Evolutionary conservation across 1,139 yeast species (phyloP), one percentile per base, ranked within the genome.

Genomic region (Cylindricascospora bacillispora): DNA sequence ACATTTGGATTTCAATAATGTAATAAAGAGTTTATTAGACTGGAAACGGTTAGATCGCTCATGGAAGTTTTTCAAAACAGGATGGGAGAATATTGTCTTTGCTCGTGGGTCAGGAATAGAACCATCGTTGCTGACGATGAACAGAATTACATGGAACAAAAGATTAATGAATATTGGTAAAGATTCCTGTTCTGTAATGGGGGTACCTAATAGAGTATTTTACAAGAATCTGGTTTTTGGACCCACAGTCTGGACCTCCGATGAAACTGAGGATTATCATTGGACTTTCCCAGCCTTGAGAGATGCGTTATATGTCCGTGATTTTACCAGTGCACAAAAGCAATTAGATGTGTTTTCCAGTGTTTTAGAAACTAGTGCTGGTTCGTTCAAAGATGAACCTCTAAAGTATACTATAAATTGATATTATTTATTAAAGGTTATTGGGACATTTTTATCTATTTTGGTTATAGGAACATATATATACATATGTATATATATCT

Each of bases 111-210:
- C 59, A 51, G 60, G 61, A 1, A 48, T 67, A 5, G 93, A 82
- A 47, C 86, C 93, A 0, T 70, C 83, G 3, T 53, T 78, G 27
- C 59, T 79, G 34, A 68, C 86, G 0, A 67, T 74, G 36, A 73
- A 70, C 41, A 64, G 97, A 44, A 71, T 83, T 77, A 70, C 70
- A 37, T 79, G 93, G 83, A 86, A 86, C 55, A 66, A 73, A 18
- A 70, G 72, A 37, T 56, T 83, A 48, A 56, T 70, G 12, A 56
- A 59, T 12, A 63, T 82, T 34, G 80, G 75, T 40, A 68, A 67
- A 41, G 59, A 62, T 15, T 62, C 79, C 39, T 46, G 75, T 15
- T 56, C 62, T 13, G 56, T 62, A 3, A 61, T 56, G 13, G 73
- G 76, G 2, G 49, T 67, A 6, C 66, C 67, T 4, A 50, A 57